Base-by-base conservation (phyloP, 306 rosid genomes). In the Dryas octopetala region DNA sequence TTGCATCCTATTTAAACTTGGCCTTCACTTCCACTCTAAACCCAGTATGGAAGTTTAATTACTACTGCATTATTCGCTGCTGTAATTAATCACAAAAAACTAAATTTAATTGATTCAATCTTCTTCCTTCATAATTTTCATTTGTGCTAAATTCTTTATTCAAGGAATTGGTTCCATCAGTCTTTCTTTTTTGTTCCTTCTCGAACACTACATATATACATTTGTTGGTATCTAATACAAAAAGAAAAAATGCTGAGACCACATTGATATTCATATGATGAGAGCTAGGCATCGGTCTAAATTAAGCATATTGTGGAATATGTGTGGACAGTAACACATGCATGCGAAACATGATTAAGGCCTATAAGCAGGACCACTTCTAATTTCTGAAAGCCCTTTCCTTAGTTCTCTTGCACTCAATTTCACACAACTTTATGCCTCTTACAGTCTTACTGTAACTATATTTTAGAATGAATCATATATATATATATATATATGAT, bases 371-470 rank as follows among this genome's bases (percentile, higher is more conserved):
- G 85, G 85, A 78, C 80, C 80, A 68, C 77, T 54, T 54, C 73
- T 26, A 28, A 7, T 41, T 1, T 32, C 38, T 32, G 5, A 57
- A 55, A 66, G 75, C 44, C 10, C 70, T 74, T 67, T 51, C 10
- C 74, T 74, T 67, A 46, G 65, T 68, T 80, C 71, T 15, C 38
- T 54, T 71, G 57, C 71, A 74, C 79, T 80, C 80, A 48, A 74
- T 44, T 49, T 17, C 43, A 58, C 40, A 23, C 3, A 58, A 58
- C 1, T 23, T 23, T 23, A 23, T 23, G 23, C 23, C 23, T 23
- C 23, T 23, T 23, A 23, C 23, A 23, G 23, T 23, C 23, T 23
- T 23, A 23, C 23, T 23, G 23, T 23, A 23, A 23, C 23, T 23
- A 23, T 23, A 0, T 23, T 0, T 23, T 23, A 23, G 23, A 23